Conservation (phyloP, 306 rosid genomes). For the Elaeagnus macrophylla region DNA sequence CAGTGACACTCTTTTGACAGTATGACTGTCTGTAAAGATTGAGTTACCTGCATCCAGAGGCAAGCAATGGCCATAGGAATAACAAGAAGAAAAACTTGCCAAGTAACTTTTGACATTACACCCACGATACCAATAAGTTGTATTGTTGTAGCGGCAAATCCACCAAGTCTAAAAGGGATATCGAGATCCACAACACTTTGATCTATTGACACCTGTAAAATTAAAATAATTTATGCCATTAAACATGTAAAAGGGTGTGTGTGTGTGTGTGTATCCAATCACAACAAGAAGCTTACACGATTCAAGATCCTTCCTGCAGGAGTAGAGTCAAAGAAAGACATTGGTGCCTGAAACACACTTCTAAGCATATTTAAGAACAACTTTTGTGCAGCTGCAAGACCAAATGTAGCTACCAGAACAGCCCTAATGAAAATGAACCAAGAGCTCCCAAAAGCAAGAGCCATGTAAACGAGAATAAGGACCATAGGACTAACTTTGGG, state of each 20-base stretch:
- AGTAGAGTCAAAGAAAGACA: conserved; percentile 96
- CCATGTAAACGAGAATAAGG: conserved; percentile 89
- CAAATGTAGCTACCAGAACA: conserved; percentile 84
- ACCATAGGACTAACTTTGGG: conserved; percentile 73
- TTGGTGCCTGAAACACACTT: conserved; percentile 75
- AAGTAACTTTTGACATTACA: conserved; percentile 81
- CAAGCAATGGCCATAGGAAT: conserved; percentile 90
- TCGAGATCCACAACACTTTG: conserved; percentile 99
- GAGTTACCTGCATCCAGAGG: conserved; percentile 96
- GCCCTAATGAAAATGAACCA: conserved; percentile 82
- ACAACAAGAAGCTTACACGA: conserved; percentile 48
- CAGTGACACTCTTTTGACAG: neutral
- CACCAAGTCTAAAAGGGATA: conserved; percentile 95
- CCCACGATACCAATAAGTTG: conserved; percentile 89
- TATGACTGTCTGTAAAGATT: neutral
- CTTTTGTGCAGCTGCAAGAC: conserved; percentile 84
- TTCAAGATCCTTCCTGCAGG: conserved; percentile 95
- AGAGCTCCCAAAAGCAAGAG: conserved; percentile 91
- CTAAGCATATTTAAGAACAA: conserved; percentile 76
- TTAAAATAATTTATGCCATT: conserved; percentile 18
- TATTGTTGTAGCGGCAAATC: conserved; percentile 87
- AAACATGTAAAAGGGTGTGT: conserved; percentile 18
- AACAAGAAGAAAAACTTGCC: conserved; percentile 89
- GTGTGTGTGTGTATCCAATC: neutral
- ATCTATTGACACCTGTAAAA: conserved; percentile 72